phyloP scores from a whole-genome alignment of 169 alveolate genomes.

The Cytauxzoon felis region DNA sequence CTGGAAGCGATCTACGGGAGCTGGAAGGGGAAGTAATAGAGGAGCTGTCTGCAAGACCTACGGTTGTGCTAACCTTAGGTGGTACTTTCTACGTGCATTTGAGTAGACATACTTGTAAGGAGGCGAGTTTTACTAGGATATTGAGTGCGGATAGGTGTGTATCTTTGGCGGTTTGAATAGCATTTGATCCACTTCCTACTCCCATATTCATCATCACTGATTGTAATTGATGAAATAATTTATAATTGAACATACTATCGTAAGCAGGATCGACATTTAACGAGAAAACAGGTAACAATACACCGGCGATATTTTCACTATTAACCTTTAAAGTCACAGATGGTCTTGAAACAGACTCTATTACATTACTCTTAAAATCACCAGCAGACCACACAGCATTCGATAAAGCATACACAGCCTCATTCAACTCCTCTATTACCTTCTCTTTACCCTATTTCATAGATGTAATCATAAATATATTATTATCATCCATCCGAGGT shows the following conservation, averaged over 20 bases:
- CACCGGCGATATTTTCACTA: slow-evolving; percentile 94
- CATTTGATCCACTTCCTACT: slow-evolving; percentile 80
- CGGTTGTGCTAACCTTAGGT: background rate
- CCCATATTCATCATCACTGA: slow-evolving; percentile 71
- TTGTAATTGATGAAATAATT: background rate
- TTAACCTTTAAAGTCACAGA: slow-evolving; percentile 85
- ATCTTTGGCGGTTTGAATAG: slow-evolving; percentile 76
- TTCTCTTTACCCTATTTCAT: slow-evolving; percentile 69
- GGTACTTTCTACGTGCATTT: background rate
- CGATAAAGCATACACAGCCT: slow-evolving; percentile 87
- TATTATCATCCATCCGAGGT: too few species aligned
- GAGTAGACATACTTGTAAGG: slow-evolving; percentile 85
- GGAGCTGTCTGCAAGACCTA: too few species aligned
- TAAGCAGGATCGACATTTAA: slow-evolving; percentile 85
- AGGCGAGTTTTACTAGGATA: slow-evolving; percentile 87
- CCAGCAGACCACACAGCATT: slow-evolving; percentile 95
- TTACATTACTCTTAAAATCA: slow-evolving; percentile 82
- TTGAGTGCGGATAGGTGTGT: slow-evolving; percentile 73
- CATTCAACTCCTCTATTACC: slow-evolving; percentile 86
- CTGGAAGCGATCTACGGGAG: too few species aligned
- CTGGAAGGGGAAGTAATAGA: too few species aligned
- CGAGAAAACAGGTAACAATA: slow-evolving; percentile 87
- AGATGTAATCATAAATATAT: background rate
- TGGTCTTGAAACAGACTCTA: slow-evolving; percentile 89
- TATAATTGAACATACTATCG: slow-evolving; percentile 47